These are phyloP conservation scores for Pythium dissimile DNA, from an alignment of 352 stramenopile species.

Conservation along the genomic window DNA sequence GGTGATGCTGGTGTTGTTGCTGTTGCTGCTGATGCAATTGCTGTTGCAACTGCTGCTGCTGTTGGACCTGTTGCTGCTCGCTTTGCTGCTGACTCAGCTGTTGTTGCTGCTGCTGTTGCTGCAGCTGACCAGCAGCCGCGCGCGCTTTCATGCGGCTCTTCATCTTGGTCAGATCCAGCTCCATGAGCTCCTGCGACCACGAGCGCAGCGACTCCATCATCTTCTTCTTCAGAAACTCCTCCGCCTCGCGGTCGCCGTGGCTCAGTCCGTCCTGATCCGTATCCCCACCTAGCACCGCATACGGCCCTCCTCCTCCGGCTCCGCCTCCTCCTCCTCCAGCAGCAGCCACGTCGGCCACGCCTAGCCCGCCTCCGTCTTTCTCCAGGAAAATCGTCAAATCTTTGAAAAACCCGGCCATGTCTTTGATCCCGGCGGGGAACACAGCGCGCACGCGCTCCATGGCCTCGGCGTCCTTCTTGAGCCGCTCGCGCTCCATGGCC, in stretches of 20 bases:
- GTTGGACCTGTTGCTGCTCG: slow-evolving; percentile 6
- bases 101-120: slow-evolving; percentile 8
- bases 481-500: slow-evolving; percentile 48
- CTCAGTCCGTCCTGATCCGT: slow-evolving; percentile 1
- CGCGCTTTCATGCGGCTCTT: slow-evolving; percentile 63
- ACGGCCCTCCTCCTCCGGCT: too few species aligned
- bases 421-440: slow-evolving; percentile 70
- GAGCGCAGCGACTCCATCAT: slow-evolving; percentile 65
- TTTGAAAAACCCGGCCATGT: slow-evolving; percentile 73
- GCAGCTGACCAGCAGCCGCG: slow-evolving; percentile 6
- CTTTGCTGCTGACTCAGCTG: slow-evolving; percentile 8
- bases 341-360: background rate
- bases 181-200: slow-evolving; percentile 74
- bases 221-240: slow-evolving; percentile 72
- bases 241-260: slow-evolving; percentile 29
- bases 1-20: background rate
- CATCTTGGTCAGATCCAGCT: slow-evolving; percentile 58
- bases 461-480: slow-evolving; percentile 70
- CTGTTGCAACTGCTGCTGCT: background rate
- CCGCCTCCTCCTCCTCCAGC: too few species aligned
- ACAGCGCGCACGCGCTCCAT: slow-evolving; percentile 67
- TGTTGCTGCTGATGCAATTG: background rate
- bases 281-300: background rate
- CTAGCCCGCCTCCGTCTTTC: slow-evolving; percentile 38
- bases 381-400: slow-evolving; percentile 71